phyloP scores from a whole-genome alignment of 129 eudicot species.

The Artemisia annua region DNA sequence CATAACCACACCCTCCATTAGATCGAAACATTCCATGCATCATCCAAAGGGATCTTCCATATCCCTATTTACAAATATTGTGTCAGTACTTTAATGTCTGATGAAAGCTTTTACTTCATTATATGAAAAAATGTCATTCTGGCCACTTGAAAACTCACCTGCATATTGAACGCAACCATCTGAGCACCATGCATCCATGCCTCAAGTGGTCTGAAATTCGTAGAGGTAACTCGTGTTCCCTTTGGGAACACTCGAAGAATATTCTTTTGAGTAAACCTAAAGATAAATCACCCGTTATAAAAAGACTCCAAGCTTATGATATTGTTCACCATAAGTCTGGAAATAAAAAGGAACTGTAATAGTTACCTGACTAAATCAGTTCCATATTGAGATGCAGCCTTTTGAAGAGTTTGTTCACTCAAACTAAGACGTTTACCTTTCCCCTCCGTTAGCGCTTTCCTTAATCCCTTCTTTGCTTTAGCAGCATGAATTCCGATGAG shows the following conservation, averaged over 20 bases:
- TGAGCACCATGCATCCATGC: conserved; percentile 99
- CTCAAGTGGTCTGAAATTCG: conserved; percentile 72
- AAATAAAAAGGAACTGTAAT: not conserved
- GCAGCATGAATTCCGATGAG: conserved; percentile 76
- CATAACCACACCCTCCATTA: conserved; percentile 92
- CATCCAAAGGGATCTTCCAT: conserved; percentile 77
- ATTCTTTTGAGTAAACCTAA: conserved; percentile 85
- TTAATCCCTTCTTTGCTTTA: conserved; percentile 62
- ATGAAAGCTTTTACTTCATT: not conserved
- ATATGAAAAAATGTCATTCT: no score
- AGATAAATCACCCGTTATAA: conserved; percentile 12
- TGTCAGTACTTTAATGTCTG: not conserved
- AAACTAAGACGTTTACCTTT: conserved; percentile 73
- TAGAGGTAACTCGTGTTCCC: conserved; percentile 82
- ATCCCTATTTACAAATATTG: conserved; percentile 49
- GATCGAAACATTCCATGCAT: conserved; percentile 89
- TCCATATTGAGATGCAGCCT: conserved; percentile 55
- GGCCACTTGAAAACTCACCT: conserved; percentile 44
- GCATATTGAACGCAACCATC: conserved; percentile 98
- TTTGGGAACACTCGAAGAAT: conserved; percentile 82
- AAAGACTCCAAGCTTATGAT: not conserved
- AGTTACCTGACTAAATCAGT: conserved; percentile 70
- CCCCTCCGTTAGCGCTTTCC: conserved; percentile 42
- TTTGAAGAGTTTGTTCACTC: conserved; percentile 79
- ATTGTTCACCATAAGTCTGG: conserved; percentile 10